These are phyloP conservation scores for Heritiera littoralis DNA, from an alignment of 345 rosid genomes.

Conservation along the genomic window DNA sequence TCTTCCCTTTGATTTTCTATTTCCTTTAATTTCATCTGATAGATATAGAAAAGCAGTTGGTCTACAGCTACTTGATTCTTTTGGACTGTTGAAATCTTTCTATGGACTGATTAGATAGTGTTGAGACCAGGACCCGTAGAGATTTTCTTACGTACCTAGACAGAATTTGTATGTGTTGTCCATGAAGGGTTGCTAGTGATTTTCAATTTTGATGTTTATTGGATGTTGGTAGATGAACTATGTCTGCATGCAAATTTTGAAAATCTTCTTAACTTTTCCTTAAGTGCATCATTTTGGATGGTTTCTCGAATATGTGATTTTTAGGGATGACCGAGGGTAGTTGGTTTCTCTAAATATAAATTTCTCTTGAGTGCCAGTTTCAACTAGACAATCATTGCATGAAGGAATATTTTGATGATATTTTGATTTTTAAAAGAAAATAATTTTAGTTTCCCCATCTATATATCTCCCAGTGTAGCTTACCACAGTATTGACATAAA, in stretches of 20 bases:
- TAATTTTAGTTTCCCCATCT: background rate
- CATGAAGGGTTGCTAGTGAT: background rate
- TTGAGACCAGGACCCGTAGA: background rate
- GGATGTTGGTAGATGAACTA: background rate
- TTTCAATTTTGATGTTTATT: background rate
- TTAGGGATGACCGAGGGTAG: background rate
- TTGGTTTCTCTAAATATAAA: background rate
- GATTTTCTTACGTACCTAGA: background rate
- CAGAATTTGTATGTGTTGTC: background rate
- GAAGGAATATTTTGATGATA: background rate
- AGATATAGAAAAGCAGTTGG: background rate
- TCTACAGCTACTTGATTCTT: background rate
- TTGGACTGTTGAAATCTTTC: background rate
- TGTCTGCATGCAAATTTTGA: background rate
- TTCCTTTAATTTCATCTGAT: background rate
- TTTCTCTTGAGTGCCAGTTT: background rate
- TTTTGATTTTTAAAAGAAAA: background rate
- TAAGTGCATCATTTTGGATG: background rate
- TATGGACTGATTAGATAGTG: background rate
- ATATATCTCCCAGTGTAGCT: background rate
- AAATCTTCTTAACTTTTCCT: background rate
- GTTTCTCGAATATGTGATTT: background rate
- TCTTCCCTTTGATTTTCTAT: background rate
- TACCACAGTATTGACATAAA: too few species aligned
- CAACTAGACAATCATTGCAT: background rate